A percentile compares a stretch with the other conserved stretches of the same genome.
phyloP scores from a whole-genome alignment of 768 basidiomycete species.

The Panellus pusillus region DNA sequence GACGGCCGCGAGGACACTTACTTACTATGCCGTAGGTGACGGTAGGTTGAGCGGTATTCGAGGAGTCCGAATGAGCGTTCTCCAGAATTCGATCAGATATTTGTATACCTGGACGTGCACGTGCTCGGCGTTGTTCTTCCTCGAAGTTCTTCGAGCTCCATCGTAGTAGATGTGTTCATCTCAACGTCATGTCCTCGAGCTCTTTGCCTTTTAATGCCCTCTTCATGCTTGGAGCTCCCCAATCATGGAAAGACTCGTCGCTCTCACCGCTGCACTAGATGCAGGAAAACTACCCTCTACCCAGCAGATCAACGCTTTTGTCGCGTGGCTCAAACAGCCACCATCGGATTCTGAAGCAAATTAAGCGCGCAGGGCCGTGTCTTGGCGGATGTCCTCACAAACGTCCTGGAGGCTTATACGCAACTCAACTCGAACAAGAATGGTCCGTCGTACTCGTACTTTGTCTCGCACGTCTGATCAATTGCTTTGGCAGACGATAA shows the following conservation, averaged over 20 bases:
- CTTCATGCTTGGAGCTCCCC: too few species aligned
- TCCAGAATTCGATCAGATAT: too few species aligned
- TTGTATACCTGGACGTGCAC: too few species aligned
- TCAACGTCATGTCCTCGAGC: too few species aligned
- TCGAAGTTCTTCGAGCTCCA: too few species aligned
- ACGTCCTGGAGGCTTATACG: slow-evolving; percentile 46
- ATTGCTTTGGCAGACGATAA: slow-evolving; percentile 39
- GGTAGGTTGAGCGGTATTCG: too few species aligned
- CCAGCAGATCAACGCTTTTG: slow-evolving; percentile 35
- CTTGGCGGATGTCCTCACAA: slow-evolving; percentile 36
- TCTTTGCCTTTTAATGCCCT: too few species aligned
- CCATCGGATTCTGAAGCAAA: slow-evolving; percentile 28
- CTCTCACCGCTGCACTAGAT: slow-evolving; percentile 46
- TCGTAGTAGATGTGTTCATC: too few species aligned
- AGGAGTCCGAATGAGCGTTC: too few species aligned
- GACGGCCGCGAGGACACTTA: too few species aligned
- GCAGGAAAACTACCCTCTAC: slow-evolving; percentile 54
- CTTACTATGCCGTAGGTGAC: too few species aligned
- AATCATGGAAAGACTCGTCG: slow-evolving; percentile 45
- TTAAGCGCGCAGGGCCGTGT: slow-evolving; percentile 40
- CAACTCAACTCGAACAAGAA: slow-evolving; percentile 43
- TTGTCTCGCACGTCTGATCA: background rate
- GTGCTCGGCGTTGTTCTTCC: too few species aligned
- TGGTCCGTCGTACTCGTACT: slow-evolving; percentile 24
- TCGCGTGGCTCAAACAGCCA: slow-evolving; percentile 40